These are phyloP conservation scores for Mycena leptocephala DNA, from an alignment of 768 basidiomycete species.

Conservation along the genomic window DNA sequence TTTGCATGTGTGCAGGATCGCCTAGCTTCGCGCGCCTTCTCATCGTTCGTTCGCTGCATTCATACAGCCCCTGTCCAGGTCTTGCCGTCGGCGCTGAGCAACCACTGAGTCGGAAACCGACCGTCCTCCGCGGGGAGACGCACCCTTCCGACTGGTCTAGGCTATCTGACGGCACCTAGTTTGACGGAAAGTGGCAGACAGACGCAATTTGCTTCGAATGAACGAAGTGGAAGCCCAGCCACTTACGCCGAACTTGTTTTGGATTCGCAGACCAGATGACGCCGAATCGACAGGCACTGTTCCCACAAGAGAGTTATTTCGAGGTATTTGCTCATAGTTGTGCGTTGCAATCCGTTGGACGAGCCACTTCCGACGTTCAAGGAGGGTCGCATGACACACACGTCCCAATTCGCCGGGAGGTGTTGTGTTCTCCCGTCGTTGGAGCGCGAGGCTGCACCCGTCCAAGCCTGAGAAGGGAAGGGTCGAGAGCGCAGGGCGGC, in stretches of 20 bases:
- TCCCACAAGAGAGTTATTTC: conserved; percentile 23
- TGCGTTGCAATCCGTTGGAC: background rate
- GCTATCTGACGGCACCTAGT: conserved; percentile 21
- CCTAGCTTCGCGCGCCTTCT: conserved; percentile 31
- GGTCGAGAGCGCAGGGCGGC: background rate
- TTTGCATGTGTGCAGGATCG: conserved; percentile 17
- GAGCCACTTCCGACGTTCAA: conserved; percentile 24
- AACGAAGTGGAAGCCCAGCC: background rate
- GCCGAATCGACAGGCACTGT: conserved; percentile 28
- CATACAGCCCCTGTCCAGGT: background rate
- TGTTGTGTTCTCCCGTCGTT: background rate
- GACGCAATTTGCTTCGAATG: conserved; percentile 13
- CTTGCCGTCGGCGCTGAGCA: background rate
- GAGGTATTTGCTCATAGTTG: background rate
- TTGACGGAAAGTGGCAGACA: conserved; percentile 32
- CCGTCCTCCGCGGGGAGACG: conserved; percentile 11
- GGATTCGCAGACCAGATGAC: conserved; percentile 21
- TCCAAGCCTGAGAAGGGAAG: background rate
- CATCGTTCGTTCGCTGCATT: background rate
- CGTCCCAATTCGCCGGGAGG: background rate
- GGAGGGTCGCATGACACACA: conserved; percentile 25
- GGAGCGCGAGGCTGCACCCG: background rate
- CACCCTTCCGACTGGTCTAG: conserved; percentile 21
- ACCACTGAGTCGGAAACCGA: background rate
- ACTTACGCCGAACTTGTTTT: background rate